Base-by-base conservation (phyloP, 768 basidiomycete species). In the Trametes cingulata region DNA sequence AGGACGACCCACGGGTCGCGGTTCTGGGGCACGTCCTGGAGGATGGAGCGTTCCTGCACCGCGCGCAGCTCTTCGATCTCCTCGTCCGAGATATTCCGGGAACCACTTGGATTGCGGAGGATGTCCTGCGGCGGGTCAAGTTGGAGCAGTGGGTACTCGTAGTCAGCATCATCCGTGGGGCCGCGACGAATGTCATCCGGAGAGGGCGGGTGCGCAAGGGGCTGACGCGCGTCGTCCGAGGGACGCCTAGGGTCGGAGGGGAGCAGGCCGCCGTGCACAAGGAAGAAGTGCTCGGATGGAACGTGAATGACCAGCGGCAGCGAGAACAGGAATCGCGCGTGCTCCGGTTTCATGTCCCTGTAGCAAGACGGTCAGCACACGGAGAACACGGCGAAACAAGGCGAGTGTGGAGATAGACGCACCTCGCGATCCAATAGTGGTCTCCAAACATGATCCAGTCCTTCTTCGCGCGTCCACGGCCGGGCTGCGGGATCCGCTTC, bases 251-350 rank as follows among this genome's bases (percentile, higher is more conserved):
- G 88, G 68, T 96, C 85, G 6, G 79, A 81, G 0, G 93, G 81
- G 1, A 98, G 79, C 19, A 96, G 67, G 6, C 95, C 95, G 1
- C 86, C 95, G 65, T 97, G 94, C 1, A 87, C 91, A 47, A 95
- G 78, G 74, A 85, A 86, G 0, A 85, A 74, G 67, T 95, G 91
- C 2, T 88, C 82, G 2, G 80, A 80, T 0, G 93, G 91, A 15
- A 90, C 74, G 69, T 96, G 85, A 8, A 95, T 76, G 48, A 81
- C 78, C 29, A 94, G 75, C 0, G 95, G 95, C 0, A 94, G 74
- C n/a, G 82, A 75, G 29, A 83, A 71, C 27, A 97, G 80, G 71
- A 95, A 98, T n/a, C 76, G 66, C 63, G 86, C 91, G 48, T 93
- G 80, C 3, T 71, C 71, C 17, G 69, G 69, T n/a, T 85, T 76